Percentiles rank a stretch among this genome's conserved stretches.
phyloP scores from a whole-genome alignment of 163 green algal genomes.

The Chlorella variabilis region DNA sequence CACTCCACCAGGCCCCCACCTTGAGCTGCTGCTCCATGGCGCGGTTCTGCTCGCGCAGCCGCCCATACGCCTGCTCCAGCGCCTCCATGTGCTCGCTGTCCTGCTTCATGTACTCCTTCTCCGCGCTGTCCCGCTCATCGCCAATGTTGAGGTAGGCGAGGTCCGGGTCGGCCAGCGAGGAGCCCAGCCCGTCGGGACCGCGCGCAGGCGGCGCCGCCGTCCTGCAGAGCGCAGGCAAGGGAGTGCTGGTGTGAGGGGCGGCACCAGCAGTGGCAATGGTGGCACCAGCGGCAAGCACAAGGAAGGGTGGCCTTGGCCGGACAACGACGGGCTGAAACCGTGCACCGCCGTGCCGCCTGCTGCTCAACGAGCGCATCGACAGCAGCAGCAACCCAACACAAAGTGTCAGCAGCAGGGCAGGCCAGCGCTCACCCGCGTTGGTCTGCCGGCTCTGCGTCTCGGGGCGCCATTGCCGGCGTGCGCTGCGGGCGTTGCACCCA shows the following conservation, averaged over 20 bases:
- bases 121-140: slow-evolving; percentile 19
- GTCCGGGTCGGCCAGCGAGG: slow-evolving; percentile 22
- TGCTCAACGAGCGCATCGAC: no score
- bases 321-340: no score
- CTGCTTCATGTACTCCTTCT: slow-evolving; percentile 34
- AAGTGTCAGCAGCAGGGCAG: no score
- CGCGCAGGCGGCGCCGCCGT: background rate
- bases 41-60: slow-evolving; percentile 31
- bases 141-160: slow-evolving; percentile 26
- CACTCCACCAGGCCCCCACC: no score
- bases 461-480: background rate
- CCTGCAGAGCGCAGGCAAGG: background rate
- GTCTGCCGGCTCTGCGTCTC: background rate
- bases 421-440: background rate
- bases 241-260: no score
- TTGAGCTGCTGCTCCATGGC: slow-evolving; percentile 31
- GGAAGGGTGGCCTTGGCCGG: no score
- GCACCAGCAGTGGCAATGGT: no score
- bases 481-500: slow-evolving; percentile 41
- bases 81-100: slow-evolving; percentile 43
- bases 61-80: slow-evolving; percentile 33
- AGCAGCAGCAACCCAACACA: no score
- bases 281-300: no score
- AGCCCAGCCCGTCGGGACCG: background rate
- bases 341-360: no score